Conservation (phyloP, 2,329 filamentous ascomycete genomes). For the Microascus cirrosus region DNA sequence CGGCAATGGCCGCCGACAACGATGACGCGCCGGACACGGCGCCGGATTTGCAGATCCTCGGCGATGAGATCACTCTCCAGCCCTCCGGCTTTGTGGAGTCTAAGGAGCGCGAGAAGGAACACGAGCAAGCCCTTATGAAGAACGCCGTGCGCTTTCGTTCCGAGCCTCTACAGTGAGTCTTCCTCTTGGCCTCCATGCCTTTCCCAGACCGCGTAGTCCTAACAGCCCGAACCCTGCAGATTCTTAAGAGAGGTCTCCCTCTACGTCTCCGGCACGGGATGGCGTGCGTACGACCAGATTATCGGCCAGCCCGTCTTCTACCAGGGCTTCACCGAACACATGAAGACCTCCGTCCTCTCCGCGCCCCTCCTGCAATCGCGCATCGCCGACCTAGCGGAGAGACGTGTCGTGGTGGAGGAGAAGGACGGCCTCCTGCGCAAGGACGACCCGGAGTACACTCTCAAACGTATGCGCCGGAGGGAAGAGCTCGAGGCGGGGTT, state of each 20-base stretch:
- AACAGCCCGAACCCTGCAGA: conserved; percentile 25
- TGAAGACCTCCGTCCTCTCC: conserved; percentile 67
- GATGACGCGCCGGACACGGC: conserved; percentile 27
- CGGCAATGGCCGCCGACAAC: conserved; percentile 2
- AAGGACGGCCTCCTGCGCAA: conserved; percentile 56
- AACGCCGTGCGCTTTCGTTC: conserved; percentile 80
- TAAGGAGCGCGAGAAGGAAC: conserved; percentile 41
- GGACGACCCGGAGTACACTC: conserved; percentile 40
- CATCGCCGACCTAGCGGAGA: conserved; percentile 66
- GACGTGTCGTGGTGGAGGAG: conserved; percentile 65
- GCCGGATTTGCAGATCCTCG: conserved; percentile 68
- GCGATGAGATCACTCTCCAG: conserved; percentile 63
- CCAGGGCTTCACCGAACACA: conserved; percentile 79
- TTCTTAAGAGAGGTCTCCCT: conserved; percentile 90
- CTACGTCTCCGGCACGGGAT: conserved; percentile 86
- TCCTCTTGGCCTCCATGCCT: conserved; percentile 5
- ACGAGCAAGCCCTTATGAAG: conserved; percentile 64
- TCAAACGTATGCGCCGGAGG: conserved; percentile 33
- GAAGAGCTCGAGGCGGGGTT: conserved; percentile 62
- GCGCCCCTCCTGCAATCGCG: conserved; percentile 64
- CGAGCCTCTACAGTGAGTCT: conserved; percentile 45
- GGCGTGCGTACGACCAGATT: conserved; percentile 85
- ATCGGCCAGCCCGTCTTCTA: conserved; percentile 94
- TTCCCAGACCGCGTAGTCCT: neutral
- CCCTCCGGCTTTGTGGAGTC: conserved; percentile 55